phyloP scores from a whole-genome alignment of 139 green algal genomes.

The Chlamydomonas schloesseri region DNA sequence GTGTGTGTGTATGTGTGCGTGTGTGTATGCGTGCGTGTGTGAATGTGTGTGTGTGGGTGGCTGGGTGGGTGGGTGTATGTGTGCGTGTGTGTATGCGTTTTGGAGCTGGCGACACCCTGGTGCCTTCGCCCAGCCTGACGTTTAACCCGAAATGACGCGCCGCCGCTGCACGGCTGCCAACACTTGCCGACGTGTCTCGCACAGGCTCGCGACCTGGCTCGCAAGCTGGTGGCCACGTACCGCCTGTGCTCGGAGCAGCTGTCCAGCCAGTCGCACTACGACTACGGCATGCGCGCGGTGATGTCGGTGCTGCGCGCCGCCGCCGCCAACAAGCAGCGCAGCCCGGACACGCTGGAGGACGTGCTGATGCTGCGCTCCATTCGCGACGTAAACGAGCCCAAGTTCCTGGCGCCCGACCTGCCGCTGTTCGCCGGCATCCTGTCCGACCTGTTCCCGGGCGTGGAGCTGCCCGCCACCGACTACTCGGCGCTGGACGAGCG shows the following conservation, averaged over 20 bases:
- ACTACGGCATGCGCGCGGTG: conserved; percentile 88
- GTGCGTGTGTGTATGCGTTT: too few species aligned
- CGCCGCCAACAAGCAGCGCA: conserved; percentile 79
- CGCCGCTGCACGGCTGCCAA: too few species aligned
- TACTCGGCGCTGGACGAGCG: conserved; percentile 64
- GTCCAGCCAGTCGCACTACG: conserved; percentile 86
- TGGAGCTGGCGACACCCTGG: too few species aligned
- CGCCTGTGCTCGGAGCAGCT: conserved; percentile 88
- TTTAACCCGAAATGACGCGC: too few species aligned
- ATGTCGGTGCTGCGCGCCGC: conserved; percentile 85
- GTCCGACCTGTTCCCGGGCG: conserved; percentile 80
- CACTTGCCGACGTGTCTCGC: too few species aligned
- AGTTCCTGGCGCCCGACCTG: conserved; percentile 88
- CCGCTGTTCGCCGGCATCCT: conserved; percentile 88
- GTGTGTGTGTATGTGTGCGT: too few species aligned
- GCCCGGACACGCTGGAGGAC: conserved; percentile 59
- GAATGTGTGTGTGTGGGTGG: too few species aligned
- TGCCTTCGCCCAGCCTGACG: too few species aligned
- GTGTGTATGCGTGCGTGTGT: too few species aligned
- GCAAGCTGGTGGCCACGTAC: conserved; percentile 90
- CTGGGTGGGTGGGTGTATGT: too few species aligned
- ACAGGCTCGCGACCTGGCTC: conserved; percentile 78
- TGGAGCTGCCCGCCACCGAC: conserved; percentile 73
- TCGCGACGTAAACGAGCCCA: conserved; percentile 85
- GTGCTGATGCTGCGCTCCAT: conserved; percentile 83